Conservation (phyloP, 2,329 filamentous ascomycete species). For the Penicillium polonicum region DNA sequence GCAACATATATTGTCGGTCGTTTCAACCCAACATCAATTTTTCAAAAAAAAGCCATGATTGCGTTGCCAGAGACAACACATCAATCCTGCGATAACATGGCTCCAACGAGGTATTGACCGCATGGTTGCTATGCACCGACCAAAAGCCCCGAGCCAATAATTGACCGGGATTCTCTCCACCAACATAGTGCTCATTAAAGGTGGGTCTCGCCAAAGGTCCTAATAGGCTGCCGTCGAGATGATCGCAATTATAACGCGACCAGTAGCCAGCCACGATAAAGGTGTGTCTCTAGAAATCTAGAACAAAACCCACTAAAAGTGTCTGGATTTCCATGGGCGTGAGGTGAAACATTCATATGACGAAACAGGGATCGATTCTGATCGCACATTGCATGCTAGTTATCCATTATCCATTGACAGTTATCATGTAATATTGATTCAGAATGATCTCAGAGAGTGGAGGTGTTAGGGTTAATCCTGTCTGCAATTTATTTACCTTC, state of each 20-base stretch:
- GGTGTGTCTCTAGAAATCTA: neutral
- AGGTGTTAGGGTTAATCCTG: neutral
- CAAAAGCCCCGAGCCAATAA: neutral
- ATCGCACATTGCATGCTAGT: neutral
- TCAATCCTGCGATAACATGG: neutral
- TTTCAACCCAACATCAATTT: too few species aligned
- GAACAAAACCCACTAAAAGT: neutral
- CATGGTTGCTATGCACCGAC: neutral
- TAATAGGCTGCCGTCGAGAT: neutral
- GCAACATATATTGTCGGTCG: neutral
- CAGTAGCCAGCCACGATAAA: neutral
- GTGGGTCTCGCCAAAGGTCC: neutral
- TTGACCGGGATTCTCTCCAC: neutral
- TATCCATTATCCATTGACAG: too few species aligned
- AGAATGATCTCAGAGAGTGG: neutral
- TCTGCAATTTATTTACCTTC: neutral
- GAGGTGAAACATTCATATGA: neutral
- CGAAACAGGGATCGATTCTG: neutral
- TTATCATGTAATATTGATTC: neutral
- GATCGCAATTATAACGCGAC: neutral
- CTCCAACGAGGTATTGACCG: neutral
- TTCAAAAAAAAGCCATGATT: neutral
- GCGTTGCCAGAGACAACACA: neutral
- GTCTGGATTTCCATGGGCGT: neutral
- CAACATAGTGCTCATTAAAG: rapidly evolving